phyloP scores from a whole-genome alignment of 2,329 filamentous ascomycete species.

The Fusarium sp. region DNA sequence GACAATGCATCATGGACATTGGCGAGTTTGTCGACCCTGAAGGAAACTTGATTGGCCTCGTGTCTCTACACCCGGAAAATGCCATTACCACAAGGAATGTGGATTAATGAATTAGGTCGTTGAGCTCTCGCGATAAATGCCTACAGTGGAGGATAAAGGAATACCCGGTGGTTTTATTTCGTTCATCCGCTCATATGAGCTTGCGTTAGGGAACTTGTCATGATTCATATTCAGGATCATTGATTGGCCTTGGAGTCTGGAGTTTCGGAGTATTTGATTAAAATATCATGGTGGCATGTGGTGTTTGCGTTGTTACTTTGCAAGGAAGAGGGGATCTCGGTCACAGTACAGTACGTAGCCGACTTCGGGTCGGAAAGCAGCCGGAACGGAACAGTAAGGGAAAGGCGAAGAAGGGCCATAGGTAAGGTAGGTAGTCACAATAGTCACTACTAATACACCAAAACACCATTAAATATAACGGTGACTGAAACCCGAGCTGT shows the following conservation, averaged over 20 bases:
- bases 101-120: conserved; percentile 6
- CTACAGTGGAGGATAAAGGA: conserved; percentile 40
- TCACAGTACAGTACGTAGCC: conserved; percentile 14
- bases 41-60: conserved; percentile 46
- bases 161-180: conserved; percentile 38
- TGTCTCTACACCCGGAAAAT: conserved; percentile 44
- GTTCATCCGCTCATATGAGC: conserved; percentile 32
- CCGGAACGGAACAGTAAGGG: conserved; percentile 15
- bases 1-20: conserved; percentile 46
- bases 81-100: conserved; percentile 26
- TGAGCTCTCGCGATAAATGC: conserved; percentile 8
- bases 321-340: conserved; percentile 6
- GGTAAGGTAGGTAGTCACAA: conserved; percentile 18
- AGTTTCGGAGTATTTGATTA: conserved; percentile 16
- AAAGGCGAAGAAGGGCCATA: not conserved
- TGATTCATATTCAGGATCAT: conserved; percentile 1
- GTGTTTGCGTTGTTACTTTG: conserved; percentile 9
- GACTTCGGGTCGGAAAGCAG: conserved; percentile 36
- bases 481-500: conserved; percentile 37
- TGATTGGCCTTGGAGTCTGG: not conserved
- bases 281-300: conserved; percentile 26
- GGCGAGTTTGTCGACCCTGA: conserved; percentile 48
- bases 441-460: conserved; percentile 37
- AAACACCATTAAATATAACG: conserved; percentile 28
- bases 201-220: conserved; percentile 7